Evolutionary conservation across 225 moss, liverwort and hornwort species (phyloP), one percentile per base, ranked within the genome.

Genomic region (Pleurozium schreberi): DNA sequence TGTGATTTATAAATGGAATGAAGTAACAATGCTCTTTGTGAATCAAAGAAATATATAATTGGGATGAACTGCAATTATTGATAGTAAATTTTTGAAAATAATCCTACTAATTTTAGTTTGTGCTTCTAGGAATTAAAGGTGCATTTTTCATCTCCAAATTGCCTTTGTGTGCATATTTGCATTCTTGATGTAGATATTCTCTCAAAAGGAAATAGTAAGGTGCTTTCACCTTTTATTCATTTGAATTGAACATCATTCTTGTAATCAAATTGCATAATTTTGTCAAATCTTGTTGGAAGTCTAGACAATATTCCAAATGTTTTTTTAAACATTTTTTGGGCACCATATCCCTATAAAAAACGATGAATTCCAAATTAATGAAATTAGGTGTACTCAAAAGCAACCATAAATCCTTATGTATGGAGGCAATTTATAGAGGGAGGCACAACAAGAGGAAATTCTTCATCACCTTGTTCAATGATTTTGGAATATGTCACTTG

Each of bases 371-470:
- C 6, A 36, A 52, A 50, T 12, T 13, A 34, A 8, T 53, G 6
- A 76, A 38, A 38, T 5, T 15, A 25, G 6, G 16, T 53, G 8
- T 38, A 38, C 0, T 10, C 1, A 25, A 55, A 78, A 5, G 8
- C 1, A 0, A 10, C 1, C 16, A 2, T 26, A 25, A 2, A n/a
- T 4, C n/a, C 10, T 57, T 20, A 7, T n/a, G 2, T 25, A 6
- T 57, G 5, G 4, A 38, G 2, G 2, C 38, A 36, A 53, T 38
- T 3, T 0, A 9, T 52, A 36, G 3, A 10, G 0, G 0, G 38
- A 0, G 5, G 1, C 1, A 55, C 3, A 0, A 16, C 38, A 53
- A 1, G 2, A 15, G 0, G 0, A 1, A 25, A 16, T 0, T 77
- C 23, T 53, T 36, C 0, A 77, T 0, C 52, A 52, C 22, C 6